phyloP scores from a whole-genome alignment of 805 yeast genomes.

The Candida insectalens region DNA sequence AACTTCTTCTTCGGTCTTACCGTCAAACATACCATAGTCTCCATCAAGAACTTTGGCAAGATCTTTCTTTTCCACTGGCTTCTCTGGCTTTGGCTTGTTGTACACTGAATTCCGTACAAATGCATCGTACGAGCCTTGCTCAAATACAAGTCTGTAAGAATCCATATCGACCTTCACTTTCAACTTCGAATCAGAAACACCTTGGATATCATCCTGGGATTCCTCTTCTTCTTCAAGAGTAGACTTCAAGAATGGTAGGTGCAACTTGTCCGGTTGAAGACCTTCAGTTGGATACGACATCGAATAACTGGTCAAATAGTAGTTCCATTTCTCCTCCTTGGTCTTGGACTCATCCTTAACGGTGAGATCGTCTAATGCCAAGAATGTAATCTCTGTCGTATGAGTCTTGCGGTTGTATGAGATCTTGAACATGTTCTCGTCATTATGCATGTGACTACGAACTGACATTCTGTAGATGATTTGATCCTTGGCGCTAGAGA shows the following conservation, averaged over 20 bases:
- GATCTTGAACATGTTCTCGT: constrained; percentile 90
- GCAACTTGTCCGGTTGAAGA: constrained; percentile 64
- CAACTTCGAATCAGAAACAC: constrained; percentile 58
- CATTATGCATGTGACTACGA: constrained; percentile 64
- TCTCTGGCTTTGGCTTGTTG: constrained; percentile 15
- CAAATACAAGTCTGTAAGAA: constrained; percentile 74
- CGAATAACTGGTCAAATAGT: constrained; percentile 84
- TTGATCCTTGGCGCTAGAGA: constrained; percentile 77
- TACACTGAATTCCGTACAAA: constrained; percentile 55
- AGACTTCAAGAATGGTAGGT: constrained; percentile 67
- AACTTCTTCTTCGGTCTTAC: constrained; percentile 30
- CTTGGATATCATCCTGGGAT: constrained; percentile 37
- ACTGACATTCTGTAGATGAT: constrained; percentile 85
- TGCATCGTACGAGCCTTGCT: constrained; percentile 68
- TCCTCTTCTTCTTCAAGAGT: constrained; percentile 41
- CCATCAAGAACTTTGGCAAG: constrained; percentile 37
- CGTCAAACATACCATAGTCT: constrained; percentile 39
- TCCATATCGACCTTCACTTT: constrained; percentile 72
- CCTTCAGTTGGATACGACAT: constrained; percentile 98
- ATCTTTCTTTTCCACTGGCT: constrained; percentile 9
- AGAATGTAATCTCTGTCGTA: constrained; percentile 64
- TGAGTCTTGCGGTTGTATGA: constrained; percentile 47
- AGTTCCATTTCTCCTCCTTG: constrained; percentile 81
- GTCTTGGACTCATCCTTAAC: constrained; percentile 52
- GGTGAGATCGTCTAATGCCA: constrained; percentile 83